Base-by-base conservation (phyloP, 306 rosid genomes). In the Ochetophila trinervis region DNA sequence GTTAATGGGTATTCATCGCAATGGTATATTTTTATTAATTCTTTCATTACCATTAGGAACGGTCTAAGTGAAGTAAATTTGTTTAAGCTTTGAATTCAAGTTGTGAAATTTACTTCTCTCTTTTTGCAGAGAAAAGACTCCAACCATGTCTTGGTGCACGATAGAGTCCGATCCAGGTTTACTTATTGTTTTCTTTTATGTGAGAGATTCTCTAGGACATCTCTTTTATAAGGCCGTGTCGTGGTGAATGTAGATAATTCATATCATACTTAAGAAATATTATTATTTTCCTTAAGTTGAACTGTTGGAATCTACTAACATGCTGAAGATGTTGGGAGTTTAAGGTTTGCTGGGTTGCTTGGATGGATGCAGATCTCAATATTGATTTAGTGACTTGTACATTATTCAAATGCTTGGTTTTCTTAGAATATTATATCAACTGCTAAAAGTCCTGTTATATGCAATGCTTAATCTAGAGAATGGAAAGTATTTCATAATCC, bases 81-180 rank as follows among this genome's bases (percentile, higher is more conserved):
- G 45, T 62, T 62, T 47, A 35, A 56, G 55, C 23, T 55, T 63
- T 64, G 8, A 4, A 18, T 19, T 4, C 36, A 44, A 53, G 19
- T 22, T 52, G 11, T 20, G 53, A 21, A 20, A 66, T 21, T 55
- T 40, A 1, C 12, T 53, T 19, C 20, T 18, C 2, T 11, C 19
- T 15, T 63, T 55, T 30, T 7, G 71, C 91, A 87, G 97, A 66
- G 67, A 66, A 14, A 73, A 48, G 45, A 67, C 42, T 62, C 40
- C 57, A 77, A 82, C 60, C 83, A 93, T 93, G 97, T 90, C 99
- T 81, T 93, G 99, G 99, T 93, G 99, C 71, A 90, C 99, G n/a
- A 90, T 93, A 77, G 99, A 93, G 75, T 93, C 99, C 42, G 99
- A 93, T 83, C 99, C 97, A 2, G 97, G 99, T 93, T 88, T 66